phyloP scores from a whole-genome alignment of 257 asterid species.

The Eustoma russellianum region DNA sequence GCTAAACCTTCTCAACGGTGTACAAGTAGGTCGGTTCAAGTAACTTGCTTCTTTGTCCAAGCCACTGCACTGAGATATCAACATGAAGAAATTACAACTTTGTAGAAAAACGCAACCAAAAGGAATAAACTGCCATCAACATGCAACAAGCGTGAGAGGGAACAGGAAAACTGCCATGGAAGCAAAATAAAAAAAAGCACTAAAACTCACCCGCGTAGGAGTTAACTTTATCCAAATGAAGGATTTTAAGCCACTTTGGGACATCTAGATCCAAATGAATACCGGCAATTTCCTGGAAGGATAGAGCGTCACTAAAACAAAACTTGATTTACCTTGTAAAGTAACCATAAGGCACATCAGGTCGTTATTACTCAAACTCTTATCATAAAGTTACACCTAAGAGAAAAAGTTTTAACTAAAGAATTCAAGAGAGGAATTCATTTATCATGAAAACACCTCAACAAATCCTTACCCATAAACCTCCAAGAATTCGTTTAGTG shows the following conservation, averaged over 20 bases:
- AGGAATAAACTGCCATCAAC: no score
- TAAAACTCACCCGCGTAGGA: constrained; percentile 66
- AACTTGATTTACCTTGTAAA: constrained; percentile 1
- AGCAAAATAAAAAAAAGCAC: not conserved
- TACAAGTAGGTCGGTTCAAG: constrained; percentile 83
- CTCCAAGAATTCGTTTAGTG: constrained; percentile 67
- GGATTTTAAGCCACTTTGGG: constrained; percentile 71
- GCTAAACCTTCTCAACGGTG: constrained; percentile 78
- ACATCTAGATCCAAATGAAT: constrained; percentile 78
- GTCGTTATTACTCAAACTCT: not conserved
- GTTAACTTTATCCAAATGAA: constrained; percentile 71
- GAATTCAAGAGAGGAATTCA: not conserved
- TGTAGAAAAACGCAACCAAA: no score
- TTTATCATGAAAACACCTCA: not conserved
- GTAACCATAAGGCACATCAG: constrained; percentile 1
- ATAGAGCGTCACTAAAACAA: not conserved
- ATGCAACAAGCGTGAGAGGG: no score
- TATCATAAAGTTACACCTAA: not conserved
- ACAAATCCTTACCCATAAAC: constrained; percentile 72
- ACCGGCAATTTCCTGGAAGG: constrained; percentile 82
- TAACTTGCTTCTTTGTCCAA: constrained; percentile 82
- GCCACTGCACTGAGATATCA: constrained; percentile 75
- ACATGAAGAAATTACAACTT: constrained; percentile 21
- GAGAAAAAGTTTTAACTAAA: not conserved
- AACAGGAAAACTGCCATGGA: no score